phyloP scores from a whole-genome alignment of 75 land plant genomes.

The Cunninghamia lanceolata region DNA sequence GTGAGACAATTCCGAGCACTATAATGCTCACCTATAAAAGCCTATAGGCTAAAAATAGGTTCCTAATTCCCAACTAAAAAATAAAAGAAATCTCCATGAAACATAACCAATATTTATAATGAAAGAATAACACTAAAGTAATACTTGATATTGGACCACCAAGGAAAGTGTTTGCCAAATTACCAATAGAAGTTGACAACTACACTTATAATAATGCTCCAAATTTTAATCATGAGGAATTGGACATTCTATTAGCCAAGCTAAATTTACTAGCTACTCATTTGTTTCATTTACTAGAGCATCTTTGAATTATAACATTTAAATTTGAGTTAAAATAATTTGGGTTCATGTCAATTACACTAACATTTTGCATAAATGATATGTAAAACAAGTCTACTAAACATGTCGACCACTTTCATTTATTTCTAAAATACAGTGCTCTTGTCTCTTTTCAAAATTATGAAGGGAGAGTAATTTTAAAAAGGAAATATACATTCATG shows the following conservation, averaged over 20 bases:
- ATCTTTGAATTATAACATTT: not conserved
- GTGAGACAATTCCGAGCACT: no score
- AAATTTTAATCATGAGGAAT: not conserved
- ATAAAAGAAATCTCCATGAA: not conserved
- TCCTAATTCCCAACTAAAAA: no score
- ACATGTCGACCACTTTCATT: no score
- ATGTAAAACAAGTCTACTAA: no score
- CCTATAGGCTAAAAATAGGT: no score
- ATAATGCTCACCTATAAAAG: no score
- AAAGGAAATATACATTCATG: no score
- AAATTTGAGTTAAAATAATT: not conserved
- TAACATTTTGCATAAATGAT: not conserved
- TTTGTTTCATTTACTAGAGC: not conserved
- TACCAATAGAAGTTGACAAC: not conserved
- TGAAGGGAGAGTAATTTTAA: no score
- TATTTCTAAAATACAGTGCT: no score
- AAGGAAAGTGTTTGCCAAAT: not conserved
- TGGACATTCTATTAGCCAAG: not conserved
- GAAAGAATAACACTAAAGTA: no score
- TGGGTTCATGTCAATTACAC: not conserved
- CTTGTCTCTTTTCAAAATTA: no score
- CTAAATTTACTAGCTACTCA: not conserved
- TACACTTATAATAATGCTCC: not conserved
- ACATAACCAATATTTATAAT: not conserved
- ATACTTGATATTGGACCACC: not conserved